These are phyloP conservation scores for Aspergillus nanangensis DNA, from an alignment of 495 filamentous ascomycete species.

Conservation along the genomic window DNA sequence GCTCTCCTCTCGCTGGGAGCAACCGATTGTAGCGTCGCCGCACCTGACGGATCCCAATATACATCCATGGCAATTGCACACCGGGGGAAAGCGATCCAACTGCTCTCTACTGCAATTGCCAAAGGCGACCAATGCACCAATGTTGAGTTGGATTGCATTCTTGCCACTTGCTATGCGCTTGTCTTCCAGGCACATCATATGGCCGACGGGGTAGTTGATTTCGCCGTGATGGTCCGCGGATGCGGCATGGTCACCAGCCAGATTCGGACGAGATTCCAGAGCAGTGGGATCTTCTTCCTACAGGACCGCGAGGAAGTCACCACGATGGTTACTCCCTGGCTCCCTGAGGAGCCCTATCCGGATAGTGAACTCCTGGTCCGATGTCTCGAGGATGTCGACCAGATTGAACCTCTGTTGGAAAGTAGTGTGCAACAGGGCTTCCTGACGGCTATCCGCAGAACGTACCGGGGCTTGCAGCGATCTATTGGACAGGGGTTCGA, in stretches of 20 bases:
- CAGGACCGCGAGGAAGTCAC: slow-evolving; percentile 28
- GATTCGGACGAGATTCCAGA: slow-evolving; percentile 30
- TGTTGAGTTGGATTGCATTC: slow-evolving; percentile 40
- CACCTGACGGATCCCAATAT: slow-evolving; percentile 18
- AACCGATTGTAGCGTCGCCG: slow-evolving; percentile 42
- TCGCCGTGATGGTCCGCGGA: slow-evolving; percentile 58
- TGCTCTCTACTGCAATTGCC: slow-evolving; percentile 44
- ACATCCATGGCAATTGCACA: slow-evolving; percentile 43
- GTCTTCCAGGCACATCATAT: slow-evolving; percentile 57
- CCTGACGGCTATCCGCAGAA: slow-evolving; percentile 11
- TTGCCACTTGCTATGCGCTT: slow-evolving; percentile 57
- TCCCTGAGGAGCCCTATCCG: slow-evolving; percentile 26
- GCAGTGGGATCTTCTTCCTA: slow-evolving; percentile 43
- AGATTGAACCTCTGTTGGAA: slow-evolving; percentile 1
- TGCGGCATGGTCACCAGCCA: slow-evolving; percentile 49
- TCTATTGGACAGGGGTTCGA: slow-evolving; percentile 28
- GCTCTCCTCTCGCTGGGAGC: slow-evolving; percentile 55
- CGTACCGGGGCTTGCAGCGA: slow-evolving; percentile 14
- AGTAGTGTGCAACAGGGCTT: slow-evolving; percentile 10
- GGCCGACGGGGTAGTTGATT: slow-evolving; percentile 57
- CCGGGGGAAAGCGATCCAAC: slow-evolving; percentile 51
- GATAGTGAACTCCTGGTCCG: slow-evolving; percentile 23
- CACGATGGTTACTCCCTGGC: slow-evolving; percentile 19
- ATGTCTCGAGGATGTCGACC: neutral
- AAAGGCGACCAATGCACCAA: slow-evolving; percentile 21